Evolutionary conservation across 768 basidiomycete species (phyloP).

Genomic region (Leccinellum luteum): DNA sequence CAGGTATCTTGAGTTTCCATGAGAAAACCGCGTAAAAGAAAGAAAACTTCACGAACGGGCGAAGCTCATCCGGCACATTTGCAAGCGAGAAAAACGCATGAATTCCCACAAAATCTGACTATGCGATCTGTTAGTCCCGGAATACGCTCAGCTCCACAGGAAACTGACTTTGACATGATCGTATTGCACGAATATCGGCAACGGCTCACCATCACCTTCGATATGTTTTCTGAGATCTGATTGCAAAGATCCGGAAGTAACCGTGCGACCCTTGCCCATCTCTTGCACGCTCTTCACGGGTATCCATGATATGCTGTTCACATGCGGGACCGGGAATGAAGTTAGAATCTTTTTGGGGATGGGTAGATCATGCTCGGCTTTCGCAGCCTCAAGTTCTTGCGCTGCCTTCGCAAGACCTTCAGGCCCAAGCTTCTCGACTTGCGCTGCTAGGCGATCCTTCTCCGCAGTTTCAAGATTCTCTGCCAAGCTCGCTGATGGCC

Average conservation of each 20-base stretch:
- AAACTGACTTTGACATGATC: constrained; percentile 79
- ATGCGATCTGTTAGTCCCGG: constrained; percentile 1
- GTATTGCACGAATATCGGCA: constrained; percentile 92
- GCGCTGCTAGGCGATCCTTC: constrained; percentile 68
- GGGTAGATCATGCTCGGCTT: constrained; percentile 78
- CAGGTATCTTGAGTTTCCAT: constrained; percentile 53
- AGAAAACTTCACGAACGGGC: constrained; percentile 45
- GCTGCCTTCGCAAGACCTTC: constrained; percentile 74
- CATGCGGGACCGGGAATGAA: constrained; percentile 87
- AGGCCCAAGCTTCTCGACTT: constrained; percentile 69
- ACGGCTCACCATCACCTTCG: constrained; percentile 56
- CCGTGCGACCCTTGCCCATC: constrained; percentile 46
- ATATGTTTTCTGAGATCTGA: constrained; percentile 60
- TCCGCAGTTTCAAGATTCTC: constrained; percentile 80
- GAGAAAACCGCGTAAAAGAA: not conserved
- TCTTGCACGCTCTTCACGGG: constrained; percentile 69
- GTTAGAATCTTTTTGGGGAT: constrained; percentile 82
- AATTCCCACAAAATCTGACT: constrained; percentile 93
- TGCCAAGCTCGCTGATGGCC: constrained; percentile 82
- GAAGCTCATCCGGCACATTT: constrained; percentile 67
- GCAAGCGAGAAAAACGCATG: constrained; percentile 77
- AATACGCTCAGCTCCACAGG: not conserved
- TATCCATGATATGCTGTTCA: constrained; percentile 91
- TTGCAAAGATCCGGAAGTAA: constrained; percentile 29
- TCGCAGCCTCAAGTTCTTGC: constrained; percentile 72